Evolutionary conservation across 441 rosid genomes (phyloP), one percentile per base, ranked within the genome.

Genomic region (Arabidopsis lyrata): DNA sequence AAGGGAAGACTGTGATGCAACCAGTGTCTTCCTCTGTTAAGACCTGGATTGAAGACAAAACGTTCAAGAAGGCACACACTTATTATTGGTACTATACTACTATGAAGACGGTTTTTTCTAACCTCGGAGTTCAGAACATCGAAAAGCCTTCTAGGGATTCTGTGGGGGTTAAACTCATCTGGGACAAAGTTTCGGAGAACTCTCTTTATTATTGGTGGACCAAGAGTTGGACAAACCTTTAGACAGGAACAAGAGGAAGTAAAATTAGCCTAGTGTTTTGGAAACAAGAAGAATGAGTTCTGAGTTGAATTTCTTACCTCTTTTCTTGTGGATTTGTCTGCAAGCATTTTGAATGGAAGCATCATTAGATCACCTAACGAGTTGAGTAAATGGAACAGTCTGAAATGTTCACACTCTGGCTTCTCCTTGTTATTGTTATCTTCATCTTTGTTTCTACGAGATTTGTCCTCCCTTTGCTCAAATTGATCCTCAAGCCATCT

Each of bases 321-420:
- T 86, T 75, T 91, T 83, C 99, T 77, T 34, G 83, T 86, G 50
- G 93, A 83, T 58, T 77, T 79, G 73, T 89, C 88, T 24, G 83
- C 85, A 54, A 95, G 97, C 95, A 95, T 92, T 74, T 91, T 95
- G 56, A 84, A 91, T 50, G 99, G 99, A 78, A 95, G 96, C 98
- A 95, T 95, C 95, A 95, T 87, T 39, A 92, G 93, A 83, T 95
- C 97, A 20, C 98, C 94, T 77, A 95, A 86, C 8, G 93, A 90
- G 78, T 86, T 86, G 20, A 95, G 95, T 53, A 86, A 88, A 71
- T 66, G 79, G 76, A 95, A 95, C 68, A 86, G 69, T 85, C 85
- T 90, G 81, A 87, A 88, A 24, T 90, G 80, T 63, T 78, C 78
- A 73, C 47, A 16, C 49, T 79, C 79, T 44, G 35, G 72, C 18